Percentiles rank a stretch among this genome's conserved stretches.
Conservation (phyloP, 1,284 basidiomycete species). For the Leccinum pachyderme region DNA sequence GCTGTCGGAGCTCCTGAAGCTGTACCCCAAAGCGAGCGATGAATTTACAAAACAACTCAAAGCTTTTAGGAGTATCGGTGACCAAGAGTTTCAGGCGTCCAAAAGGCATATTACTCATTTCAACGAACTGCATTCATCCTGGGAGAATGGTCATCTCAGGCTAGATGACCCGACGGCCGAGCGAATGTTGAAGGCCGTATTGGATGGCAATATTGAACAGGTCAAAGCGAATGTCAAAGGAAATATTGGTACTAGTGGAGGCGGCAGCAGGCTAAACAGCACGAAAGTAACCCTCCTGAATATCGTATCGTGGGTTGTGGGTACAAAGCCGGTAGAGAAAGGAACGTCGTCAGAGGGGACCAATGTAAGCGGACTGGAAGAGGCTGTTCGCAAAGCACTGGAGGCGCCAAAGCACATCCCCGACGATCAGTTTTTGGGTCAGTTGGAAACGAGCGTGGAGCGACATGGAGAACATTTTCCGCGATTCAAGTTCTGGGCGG, state of each 20-base stretch:
- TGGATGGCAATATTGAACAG: constrained; percentile 7
- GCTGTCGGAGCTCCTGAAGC: constrained; percentile 7
- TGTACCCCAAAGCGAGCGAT: constrained; percentile 20
- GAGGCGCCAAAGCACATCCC: not conserved
- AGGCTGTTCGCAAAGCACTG: constrained; percentile 1
- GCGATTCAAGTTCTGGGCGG: not conserved
- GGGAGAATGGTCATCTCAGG: not conserved
- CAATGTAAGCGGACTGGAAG: not conserved
- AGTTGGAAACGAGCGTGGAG: constrained; percentile 3
- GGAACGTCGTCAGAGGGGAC: constrained; percentile 10
- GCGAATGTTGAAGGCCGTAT: constrained; percentile 14
- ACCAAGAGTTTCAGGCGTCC: constrained; percentile 9
- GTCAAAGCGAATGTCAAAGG: constrained; percentile 2
- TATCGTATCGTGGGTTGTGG: not conserved
- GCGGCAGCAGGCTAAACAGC: not conserved
- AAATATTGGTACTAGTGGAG: not conserved
- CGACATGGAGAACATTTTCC: not conserved
- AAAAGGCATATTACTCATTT: constrained; percentile 28
- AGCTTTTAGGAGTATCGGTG: not conserved
- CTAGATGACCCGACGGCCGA: constrained; percentile 7
- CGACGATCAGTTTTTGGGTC: constrained; percentile 11
- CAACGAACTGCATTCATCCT: constrained; percentile 10
- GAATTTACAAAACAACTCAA: constrained; percentile 6
- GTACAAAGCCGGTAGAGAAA: not conserved
- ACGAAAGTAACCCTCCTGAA: accelerated